These are phyloP conservation scores for Porogramme epimiltina DNA, from an alignment of 1,284 basidiomycete genomes.

Conservation along the genomic window DNA sequence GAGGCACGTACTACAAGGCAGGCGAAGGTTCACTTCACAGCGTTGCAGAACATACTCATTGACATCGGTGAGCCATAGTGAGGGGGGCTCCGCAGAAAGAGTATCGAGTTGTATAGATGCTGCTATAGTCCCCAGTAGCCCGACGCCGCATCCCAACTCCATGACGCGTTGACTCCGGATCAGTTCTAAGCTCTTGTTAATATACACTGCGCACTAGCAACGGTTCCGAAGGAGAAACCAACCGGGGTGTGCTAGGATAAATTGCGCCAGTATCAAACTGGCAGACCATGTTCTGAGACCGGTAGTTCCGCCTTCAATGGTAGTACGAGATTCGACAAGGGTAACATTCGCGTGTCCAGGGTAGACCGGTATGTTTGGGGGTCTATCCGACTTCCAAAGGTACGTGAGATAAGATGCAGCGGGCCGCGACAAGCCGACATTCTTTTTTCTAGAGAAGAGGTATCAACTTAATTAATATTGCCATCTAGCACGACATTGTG, in stretches of 20 bases:
- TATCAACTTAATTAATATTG: no score
- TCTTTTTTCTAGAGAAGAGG: not conserved
- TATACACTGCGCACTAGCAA: no score
- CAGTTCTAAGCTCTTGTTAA: constrained; percentile 41
- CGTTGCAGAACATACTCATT: constrained; percentile 64
- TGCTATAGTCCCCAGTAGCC: constrained; percentile 69
- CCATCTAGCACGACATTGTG: no score
- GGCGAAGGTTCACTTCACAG: constrained; percentile 56
- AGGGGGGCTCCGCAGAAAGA: constrained; percentile 3
- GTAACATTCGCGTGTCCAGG: constrained; percentile 47
- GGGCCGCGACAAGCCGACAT: constrained; percentile 30
- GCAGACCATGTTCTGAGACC: constrained; percentile 78
- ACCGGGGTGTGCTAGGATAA: constrained; percentile 60
- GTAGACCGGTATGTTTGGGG: constrained; percentile 11
- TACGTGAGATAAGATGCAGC: constrained; percentile 66
- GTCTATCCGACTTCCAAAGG: constrained; percentile 46
- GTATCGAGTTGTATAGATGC: constrained; percentile 40
- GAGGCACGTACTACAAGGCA: constrained; percentile 63
- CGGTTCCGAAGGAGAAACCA: constrained; percentile 5
- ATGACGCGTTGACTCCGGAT: constrained; percentile 52
- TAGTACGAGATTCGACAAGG: constrained; percentile 69
- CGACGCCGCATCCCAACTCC: constrained; percentile 73
- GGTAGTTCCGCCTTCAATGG: constrained; percentile 74
- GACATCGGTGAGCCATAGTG: constrained; percentile 65
- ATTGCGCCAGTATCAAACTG: constrained; percentile 65